Percentiles rank a stretch among this genome's conserved stretches.
phyloP scores from a whole-genome alignment of 495 filamentous ascomycete genomes.

The Xylaria palmicola region DNA sequence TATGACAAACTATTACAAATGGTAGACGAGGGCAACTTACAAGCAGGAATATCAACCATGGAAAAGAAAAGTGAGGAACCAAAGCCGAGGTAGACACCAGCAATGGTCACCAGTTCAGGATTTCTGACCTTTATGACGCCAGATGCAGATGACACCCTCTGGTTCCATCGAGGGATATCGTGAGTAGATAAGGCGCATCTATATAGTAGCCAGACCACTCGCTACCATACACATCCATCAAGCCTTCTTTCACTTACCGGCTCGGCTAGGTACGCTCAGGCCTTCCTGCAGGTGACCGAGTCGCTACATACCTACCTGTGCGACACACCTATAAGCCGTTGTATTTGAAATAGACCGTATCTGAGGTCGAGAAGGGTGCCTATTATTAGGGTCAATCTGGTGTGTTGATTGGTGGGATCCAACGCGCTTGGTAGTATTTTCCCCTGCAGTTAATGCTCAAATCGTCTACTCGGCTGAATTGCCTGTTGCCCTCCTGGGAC shows the following conservation, averaged over 20 bases:
- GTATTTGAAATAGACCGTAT: not conserved
- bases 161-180: not conserved
- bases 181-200: too few relatives aligned
- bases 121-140: not conserved
- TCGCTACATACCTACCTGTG: not conserved
- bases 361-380: not conserved
- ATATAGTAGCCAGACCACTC: not conserved
- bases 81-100: too few relatives aligned
- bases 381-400: not conserved
- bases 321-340: not conserved
- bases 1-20: too few relatives aligned
- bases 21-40: too few relatives aligned
- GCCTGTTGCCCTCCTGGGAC: not conserved
- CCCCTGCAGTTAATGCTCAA: not conserved
- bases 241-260: not conserved
- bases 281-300: not conserved
- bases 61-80: not conserved
- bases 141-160: not conserved
- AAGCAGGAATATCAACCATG: too few relatives aligned
- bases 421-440: not conserved
- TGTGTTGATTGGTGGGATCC: not conserved
- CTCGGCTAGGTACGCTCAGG: not conserved
- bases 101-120: not conserved
- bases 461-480: conserved; percentile 2
- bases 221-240: not conserved